A percentile compares a stretch with the other conserved stretches of the same genome.
phyloP scores from a whole-genome alignment of 495 filamentous ascomycete genomes.

The Xanthoparmelia taractica region DNA sequence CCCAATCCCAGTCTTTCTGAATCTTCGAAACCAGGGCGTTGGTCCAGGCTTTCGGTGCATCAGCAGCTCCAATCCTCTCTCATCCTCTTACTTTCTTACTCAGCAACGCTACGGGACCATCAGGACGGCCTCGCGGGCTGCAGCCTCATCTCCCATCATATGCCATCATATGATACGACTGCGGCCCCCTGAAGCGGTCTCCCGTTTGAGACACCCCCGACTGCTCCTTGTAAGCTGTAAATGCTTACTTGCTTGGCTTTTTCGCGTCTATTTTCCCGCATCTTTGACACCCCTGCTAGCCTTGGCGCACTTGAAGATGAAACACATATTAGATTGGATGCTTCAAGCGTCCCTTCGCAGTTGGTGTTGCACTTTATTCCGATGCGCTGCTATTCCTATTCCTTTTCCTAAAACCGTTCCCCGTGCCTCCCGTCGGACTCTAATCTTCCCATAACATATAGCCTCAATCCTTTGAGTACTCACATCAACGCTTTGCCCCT shows the following conservation, averaged over 20 bases:
- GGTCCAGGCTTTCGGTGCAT: not conserved
- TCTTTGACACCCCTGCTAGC: not conserved
- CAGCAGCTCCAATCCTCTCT: not conserved
- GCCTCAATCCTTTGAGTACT: not conserved
- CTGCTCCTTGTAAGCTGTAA: not conserved
- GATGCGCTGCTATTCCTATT: not conserved
- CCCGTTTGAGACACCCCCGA: not conserved
- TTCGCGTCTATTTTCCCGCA: constrained; percentile 1
- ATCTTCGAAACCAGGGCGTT: not conserved
- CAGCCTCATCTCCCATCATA: not conserved
- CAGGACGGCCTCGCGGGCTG: not conserved
- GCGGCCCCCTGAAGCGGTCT: not conserved
- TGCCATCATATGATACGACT: not conserved
- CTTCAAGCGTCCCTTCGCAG: not conserved
- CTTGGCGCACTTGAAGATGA: not conserved
- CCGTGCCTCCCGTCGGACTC: not conserved
- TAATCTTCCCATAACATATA: not conserved
- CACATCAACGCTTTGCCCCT: not conserved
- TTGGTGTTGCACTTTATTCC: not conserved
- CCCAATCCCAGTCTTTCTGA: too few species aligned
- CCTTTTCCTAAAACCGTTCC: not conserved
- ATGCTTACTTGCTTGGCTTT: not conserved
- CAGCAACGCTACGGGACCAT: not conserved
- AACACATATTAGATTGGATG: not conserved
- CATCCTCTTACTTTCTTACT: not conserved